Base-by-base conservation (phyloP, 2,329 filamentous ascomycete species). In the Phialophora chinensis region DNA sequence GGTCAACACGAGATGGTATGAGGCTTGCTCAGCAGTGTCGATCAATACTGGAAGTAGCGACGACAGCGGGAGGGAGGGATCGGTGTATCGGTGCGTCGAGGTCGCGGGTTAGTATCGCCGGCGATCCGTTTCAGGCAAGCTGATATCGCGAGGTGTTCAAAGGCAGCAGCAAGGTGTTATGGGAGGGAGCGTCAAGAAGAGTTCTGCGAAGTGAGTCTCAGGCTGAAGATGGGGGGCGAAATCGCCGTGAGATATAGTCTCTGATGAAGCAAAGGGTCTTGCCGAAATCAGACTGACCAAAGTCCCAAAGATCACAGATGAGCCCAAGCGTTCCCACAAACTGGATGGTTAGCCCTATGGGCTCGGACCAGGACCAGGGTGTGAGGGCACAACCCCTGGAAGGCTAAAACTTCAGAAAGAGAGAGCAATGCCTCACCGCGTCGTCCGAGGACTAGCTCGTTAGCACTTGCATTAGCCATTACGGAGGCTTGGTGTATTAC, bases 21-120 rank as follows among this genome's bases (percentile, higher is more conserved):
- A 71, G 69, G 71, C 69, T 72, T 67, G 71, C 71, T 69, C 69
- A 67, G 58, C 33, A 50, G n/a, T 62, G 71, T 52, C 61, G 71
- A 71, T 70, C 67, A 71, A 55, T 72, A 66, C 69, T 57, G 60
- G 17, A 66, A 64, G 33, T 14, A 52, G 67, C 55, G 60, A 65
- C 35, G 59, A 4, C 17, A 10, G 56, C 38, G 49, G 42, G 50
- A 61, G 20, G 47, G 31, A 61, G 5, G n/a, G 12, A 35, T 55
- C 50, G 56, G 57, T 38, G 50, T 27, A 27, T 35, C n/a, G 56
- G 56, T 31, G 31, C 49, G 23, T 25, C 23, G 23, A 25, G 23
- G 23, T 25, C 23, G 38, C 12, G 35, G 12, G 35, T n/a, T 8
- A n/a, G 6, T 44, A n/a, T 44, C 38, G 38, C 14, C 38, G 38